These are phyloP conservation scores for Chytriomyces sp. DNA, from an alignment of 192 early-diverging fungal genomes.

Conservation along the genomic window DNA sequence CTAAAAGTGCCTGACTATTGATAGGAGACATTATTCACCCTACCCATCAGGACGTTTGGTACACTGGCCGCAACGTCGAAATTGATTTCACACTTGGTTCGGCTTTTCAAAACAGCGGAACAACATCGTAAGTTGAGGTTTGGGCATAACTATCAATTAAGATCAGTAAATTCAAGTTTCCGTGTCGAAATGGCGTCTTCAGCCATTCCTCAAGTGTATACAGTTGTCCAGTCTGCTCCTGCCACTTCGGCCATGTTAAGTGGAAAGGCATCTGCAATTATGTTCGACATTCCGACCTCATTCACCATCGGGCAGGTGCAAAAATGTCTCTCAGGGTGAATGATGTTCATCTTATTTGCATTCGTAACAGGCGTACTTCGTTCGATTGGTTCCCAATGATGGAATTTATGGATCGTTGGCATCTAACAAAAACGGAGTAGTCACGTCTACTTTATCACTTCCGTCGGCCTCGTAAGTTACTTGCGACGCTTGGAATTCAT, in stretches of 20 bases:
- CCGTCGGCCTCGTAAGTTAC: neutral
- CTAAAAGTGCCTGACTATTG: neutral
- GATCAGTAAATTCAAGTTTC: neutral
- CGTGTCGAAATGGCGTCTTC: neutral
- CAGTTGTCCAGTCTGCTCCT: neutral
- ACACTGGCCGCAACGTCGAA: slow-evolving; percentile 9
- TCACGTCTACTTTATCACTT: slow-evolving; percentile 1
- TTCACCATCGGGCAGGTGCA: neutral
- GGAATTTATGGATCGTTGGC: neutral
- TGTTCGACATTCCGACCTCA: slow-evolving; percentile 4
- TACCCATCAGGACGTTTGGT: slow-evolving; percentile 1
- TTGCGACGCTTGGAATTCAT: neutral
- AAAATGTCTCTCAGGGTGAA: neutral
- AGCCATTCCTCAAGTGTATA: neutral
- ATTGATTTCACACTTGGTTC: neutral
- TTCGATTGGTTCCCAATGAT: slow-evolving; percentile 19
- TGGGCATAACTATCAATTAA: neutral
- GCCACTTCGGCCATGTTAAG: slow-evolving; percentile 4
- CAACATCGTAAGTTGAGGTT: neutral
- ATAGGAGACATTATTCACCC: slow-evolving; percentile 9
- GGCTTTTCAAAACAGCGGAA: neutral
- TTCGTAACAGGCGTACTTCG: neutral
- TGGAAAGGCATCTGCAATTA: neutral
- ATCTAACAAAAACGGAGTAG: neutral
- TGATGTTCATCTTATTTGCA: neutral